Evolutionary conservation across 2,329 filamentous ascomycete genomes (phyloP), one percentile per base, ranked within the genome.

Genomic region (Fusarium illudens): DNA sequence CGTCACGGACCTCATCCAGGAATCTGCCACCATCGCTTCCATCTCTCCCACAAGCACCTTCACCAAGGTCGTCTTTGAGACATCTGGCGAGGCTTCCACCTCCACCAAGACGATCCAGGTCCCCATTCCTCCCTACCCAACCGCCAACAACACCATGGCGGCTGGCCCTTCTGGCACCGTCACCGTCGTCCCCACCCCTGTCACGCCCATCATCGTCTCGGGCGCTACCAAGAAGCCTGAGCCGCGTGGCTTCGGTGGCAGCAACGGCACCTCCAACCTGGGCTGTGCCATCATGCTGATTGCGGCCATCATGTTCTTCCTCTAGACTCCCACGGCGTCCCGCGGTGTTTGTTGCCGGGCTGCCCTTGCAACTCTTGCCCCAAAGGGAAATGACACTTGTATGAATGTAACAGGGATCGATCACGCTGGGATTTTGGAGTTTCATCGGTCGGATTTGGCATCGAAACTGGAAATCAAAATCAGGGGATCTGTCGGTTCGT

Each of bases 231-330:
- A 78, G 73, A 75, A 75, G 60, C 72, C 75, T 3, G 72, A 76
- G 59, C 77, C 74, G 32, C 68, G 70, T 37, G 73, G 73, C 30
- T 76, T 74, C 59, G 74, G 73, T 6, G 65, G 66, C 22, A 67
- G 68, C 58, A 78, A 72, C 52, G 72, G 74, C 60, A 73, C 72
- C 19, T 74, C 76, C 62, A 75, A 76, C 57, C 70, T 80, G 25
- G 74, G 75, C 37, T 79, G 76, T 63, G 68, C 75, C 34, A 68
- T 81, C 65, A 76, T 82, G 76, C 67, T 81, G 54, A 60, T 79
- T 34, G 76, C 76, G 12, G 71, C 71, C 46, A 65, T 79, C 51
- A 75, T 78, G 72, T 74, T 78, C 36, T 60, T 76, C 46, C 62
- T 80, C 56, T 82, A 75, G 74, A 49, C 22, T 15, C 25, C 11